Evolutionary conservation across 140 eudicot species (phyloP).

Genomic region (Bidens hawaiensis): DNA sequence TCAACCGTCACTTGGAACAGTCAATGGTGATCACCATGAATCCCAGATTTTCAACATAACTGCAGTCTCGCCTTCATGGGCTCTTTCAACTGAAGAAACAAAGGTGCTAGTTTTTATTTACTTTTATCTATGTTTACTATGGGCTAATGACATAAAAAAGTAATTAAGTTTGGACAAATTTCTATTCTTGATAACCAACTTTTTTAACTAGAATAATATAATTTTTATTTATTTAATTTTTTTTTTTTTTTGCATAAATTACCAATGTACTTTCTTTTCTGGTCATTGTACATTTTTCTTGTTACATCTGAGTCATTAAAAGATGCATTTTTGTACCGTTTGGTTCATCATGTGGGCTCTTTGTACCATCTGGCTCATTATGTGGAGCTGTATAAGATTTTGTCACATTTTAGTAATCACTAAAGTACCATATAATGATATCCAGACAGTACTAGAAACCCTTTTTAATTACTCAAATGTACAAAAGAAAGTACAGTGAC

Average conservation of each 20-base stretch:
- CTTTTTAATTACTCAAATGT: background rate
- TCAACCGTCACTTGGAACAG: conserved; percentile 32
- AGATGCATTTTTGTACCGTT: background rate
- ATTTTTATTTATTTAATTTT: too few species aligned
- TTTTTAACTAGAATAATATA: background rate
- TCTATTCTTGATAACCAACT: background rate
- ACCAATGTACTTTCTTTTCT: background rate
- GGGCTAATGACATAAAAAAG: background rate
- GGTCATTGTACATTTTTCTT: background rate
- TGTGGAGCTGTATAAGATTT: background rate
- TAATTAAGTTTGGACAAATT: background rate
- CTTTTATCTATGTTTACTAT: background rate
- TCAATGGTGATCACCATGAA: conserved; percentile 24
- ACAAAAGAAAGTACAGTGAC: conserved; percentile 2
- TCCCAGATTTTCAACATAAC: conserved; percentile 59
- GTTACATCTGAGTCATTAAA: background rate
- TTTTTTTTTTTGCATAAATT: background rate
- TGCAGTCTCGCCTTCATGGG: conserved; percentile 85
- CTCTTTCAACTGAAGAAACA: conserved; percentile 68
- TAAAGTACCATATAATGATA: background rate
- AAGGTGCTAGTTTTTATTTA: conserved; percentile 48
- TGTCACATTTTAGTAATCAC: background rate
- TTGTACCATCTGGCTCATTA: background rate
- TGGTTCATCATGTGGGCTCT: conserved; percentile 3
- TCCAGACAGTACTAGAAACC: background rate